A percentile compares a stretch with the other conserved stretches of the same genome.
These are phyloP conservation scores for Trichoderma aggressivum DNA, from an alignment of 2,329 filamentous ascomycete genomes.

Conservation along the genomic window DNA sequence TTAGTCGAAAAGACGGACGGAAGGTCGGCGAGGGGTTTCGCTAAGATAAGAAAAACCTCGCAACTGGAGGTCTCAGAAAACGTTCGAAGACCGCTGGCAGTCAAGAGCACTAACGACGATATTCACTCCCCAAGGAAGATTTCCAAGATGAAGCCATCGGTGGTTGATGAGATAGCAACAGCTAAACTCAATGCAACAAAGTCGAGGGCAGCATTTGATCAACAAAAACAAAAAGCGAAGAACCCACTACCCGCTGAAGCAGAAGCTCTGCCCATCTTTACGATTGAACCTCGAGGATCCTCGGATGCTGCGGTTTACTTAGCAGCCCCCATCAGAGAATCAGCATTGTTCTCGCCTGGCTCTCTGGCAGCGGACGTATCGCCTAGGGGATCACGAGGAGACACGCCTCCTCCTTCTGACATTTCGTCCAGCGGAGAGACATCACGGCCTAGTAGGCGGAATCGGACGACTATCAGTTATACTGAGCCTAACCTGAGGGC, in stretches of 20 bases:
- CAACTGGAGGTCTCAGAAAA: conserved; percentile 28
- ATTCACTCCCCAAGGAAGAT: conserved; percentile 57
- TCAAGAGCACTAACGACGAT: conserved; percentile 60
- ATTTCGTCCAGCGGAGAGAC: conserved; percentile 55
- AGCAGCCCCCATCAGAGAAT: conserved; percentile 35
- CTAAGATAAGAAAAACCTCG: conserved; percentile 41
- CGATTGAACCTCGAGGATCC: conserved; percentile 22
- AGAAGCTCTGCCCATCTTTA: conserved; percentile 22
- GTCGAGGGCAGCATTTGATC: conserved; percentile 28
- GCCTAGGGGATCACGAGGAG: conserved; percentile 37
- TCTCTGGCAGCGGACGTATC: conserved; percentile 46
- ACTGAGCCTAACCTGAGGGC: conserved; percentile 76
- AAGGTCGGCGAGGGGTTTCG: conserved; percentile 47
- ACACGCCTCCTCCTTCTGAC: conserved; percentile 59
- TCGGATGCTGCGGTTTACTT: conserved; percentile 23
- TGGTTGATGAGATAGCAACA: conserved; percentile 37
- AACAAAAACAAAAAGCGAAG: conserved; percentile 30
- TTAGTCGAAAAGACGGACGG: conserved; percentile 30
- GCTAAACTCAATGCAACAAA: conserved; percentile 38
- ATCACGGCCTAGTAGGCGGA: conserved; percentile 63
- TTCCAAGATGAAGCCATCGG: conserved; percentile 35
- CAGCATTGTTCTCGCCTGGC: conserved; percentile 43
- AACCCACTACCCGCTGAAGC: conserved; percentile 23
- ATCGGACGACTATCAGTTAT: conserved; percentile 69
- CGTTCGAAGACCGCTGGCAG: conserved; percentile 48